A percentile compares a stretch with the other conserved stretches of the same genome.
These are phyloP conservation scores for Delonix regia DNA, from an alignment of 306 rosid species.

Conservation along the genomic window DNA sequence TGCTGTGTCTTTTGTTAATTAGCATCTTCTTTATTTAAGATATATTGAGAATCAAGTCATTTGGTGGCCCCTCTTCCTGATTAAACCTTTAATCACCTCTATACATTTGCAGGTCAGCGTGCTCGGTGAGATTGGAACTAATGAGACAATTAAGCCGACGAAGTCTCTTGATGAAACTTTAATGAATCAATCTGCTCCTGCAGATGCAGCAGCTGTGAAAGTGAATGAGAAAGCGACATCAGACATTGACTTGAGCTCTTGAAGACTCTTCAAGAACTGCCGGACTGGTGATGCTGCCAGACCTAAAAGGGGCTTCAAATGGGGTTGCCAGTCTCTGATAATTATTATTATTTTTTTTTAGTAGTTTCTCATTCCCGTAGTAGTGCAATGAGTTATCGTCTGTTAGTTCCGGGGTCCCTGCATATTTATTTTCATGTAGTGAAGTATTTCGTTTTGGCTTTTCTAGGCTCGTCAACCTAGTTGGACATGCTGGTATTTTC, in stretches of 20 bases:
- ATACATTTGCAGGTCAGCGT: constrained; percentile 33
- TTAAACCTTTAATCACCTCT: constrained; percentile 2
- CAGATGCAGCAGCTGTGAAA: constrained; percentile 33
- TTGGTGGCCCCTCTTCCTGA: not conserved
- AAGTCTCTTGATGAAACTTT: constrained; percentile 40
- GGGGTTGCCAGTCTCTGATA: constrained; percentile 8
- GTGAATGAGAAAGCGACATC: constrained; percentile 27
- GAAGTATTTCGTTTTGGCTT: constrained; percentile 24
- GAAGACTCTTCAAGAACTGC: constrained; percentile 45
- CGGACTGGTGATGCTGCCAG: not conserved
- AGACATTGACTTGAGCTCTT: constrained; percentile 33
- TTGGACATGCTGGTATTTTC: not conserved
- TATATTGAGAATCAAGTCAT: not conserved
- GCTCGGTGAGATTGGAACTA: constrained; percentile 23
- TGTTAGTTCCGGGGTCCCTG: constrained; percentile 8
- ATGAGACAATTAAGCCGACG: constrained; percentile 35
- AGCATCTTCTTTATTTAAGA: not conserved
- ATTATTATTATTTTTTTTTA: constrained; percentile 6
- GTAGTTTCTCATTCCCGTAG: constrained; percentile 14
- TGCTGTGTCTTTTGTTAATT: not conserved
- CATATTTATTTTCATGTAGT: constrained; percentile 25
- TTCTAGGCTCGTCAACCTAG: constrained; percentile 14
- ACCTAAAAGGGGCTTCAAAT: not conserved
- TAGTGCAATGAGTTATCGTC: not conserved
- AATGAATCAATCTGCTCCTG: constrained; percentile 31